phyloP scores from a whole-genome alignment of 139 green algal species.

The Marvania coccoides region DNA sequence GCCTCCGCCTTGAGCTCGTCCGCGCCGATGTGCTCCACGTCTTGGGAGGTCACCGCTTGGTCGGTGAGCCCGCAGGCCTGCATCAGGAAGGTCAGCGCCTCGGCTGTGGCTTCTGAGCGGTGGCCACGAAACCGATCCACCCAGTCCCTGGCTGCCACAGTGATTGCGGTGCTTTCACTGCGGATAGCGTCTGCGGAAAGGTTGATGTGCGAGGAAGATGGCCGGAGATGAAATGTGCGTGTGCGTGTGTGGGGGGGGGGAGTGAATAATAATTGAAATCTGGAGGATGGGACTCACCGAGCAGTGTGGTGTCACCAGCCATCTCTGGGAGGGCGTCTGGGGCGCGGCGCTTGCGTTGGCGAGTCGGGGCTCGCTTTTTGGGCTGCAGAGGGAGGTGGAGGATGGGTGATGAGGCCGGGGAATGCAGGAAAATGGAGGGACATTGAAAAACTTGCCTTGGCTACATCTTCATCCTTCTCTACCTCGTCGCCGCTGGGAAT shows the following conservation, averaged over 20 bases:
- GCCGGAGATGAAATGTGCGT: too few species aligned
- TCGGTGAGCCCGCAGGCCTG: conserved; percentile 24
- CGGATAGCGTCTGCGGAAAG: conserved; percentile 10
- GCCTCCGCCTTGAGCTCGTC: neutral
- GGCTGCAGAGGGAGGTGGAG: neutral
- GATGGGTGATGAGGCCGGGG: neutral
- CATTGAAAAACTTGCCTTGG: too few species aligned
- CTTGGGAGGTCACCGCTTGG: neutral
- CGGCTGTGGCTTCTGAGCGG: conserved; percentile 32
- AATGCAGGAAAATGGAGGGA: too few species aligned
- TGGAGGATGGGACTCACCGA: neutral
- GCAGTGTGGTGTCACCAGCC: neutral
- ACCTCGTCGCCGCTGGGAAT: too few species aligned
- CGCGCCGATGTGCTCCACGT: neutral
- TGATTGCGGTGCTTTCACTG: conserved; percentile 6
- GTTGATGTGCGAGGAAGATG: too few species aligned
- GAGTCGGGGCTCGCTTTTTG: neutral
- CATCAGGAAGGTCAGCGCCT: conserved; percentile 57
- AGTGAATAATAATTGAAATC: too few species aligned
- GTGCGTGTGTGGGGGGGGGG: too few species aligned
- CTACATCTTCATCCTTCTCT: too few species aligned
- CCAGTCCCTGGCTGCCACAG: conserved; percentile 48
- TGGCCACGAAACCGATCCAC: conserved; percentile 37
- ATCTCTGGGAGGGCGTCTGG: neutral
- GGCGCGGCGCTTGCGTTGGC: neutral